Percentiles rank a stretch among this genome's conserved stretches.
These are phyloP conservation scores for Quercus bicolor DNA, from an alignment of 306 rosid genomes.

Conservation along the genomic window DNA sequence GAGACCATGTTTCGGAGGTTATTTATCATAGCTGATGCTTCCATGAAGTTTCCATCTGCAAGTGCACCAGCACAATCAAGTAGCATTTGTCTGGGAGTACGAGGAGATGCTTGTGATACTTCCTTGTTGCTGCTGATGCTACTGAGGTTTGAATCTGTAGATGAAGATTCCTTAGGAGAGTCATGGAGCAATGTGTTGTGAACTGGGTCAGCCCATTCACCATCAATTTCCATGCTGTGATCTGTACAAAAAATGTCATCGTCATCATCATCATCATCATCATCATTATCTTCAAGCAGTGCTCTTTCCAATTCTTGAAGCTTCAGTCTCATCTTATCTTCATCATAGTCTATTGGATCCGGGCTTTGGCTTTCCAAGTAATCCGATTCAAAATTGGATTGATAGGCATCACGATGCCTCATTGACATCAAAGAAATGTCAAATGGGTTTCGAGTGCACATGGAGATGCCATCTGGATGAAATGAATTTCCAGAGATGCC, in stretches of 20 bases:
- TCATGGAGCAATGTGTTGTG: constrained; percentile 47
- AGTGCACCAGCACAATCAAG: constrained; percentile 71
- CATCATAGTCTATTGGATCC: constrained; percentile 42
- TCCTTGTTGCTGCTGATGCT: constrained; percentile 63
- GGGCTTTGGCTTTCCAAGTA: constrained; percentile 56
- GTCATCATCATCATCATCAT: constrained; percentile 47
- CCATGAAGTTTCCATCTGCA: constrained; percentile 64
- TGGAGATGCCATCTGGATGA: constrained; percentile 39
- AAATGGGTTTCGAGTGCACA: constrained; percentile 35
- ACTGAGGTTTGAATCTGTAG: constrained; percentile 58
- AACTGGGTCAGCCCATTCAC: constrained; percentile 61
- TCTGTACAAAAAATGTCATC: constrained; percentile 36
- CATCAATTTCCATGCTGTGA: constrained; percentile 83
- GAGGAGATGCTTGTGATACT: constrained; percentile 35
- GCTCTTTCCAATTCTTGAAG: constrained; percentile 87
- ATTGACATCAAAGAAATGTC: constrained; percentile 28
- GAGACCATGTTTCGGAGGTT: constrained; percentile 76
- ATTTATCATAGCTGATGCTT: constrained; percentile 59
- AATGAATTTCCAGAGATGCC: constrained; percentile 50
- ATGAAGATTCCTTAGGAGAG: constrained; percentile 73
- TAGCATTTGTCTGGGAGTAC: constrained; percentile 61
- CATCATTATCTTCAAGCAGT: constrained; percentile 66
- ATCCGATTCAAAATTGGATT: constrained; percentile 42
- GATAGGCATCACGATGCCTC: constrained; percentile 37
- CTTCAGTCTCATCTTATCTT: constrained; percentile 61